Evolutionary conservation across 176 grass and related monocot species (phyloP).

Genomic region (Oryza meyeriana): DNA sequence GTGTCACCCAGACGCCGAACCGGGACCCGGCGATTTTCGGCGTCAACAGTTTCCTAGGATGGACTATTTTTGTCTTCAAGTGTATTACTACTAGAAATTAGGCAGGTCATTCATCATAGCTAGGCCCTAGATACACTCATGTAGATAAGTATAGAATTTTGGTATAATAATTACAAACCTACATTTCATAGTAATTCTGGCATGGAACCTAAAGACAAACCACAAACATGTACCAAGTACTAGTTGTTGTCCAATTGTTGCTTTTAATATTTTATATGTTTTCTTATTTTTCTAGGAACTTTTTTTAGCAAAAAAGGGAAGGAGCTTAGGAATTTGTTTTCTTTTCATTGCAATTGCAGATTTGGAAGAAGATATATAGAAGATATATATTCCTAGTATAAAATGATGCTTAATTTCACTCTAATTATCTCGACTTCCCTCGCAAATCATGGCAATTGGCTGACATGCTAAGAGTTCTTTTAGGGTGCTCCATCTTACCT

Average conservation of each 20-base stretch:
- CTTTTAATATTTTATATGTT: neutral
- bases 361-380: neutral
- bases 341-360: neutral
- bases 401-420: neutral
- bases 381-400: neutral
- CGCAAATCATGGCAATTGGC: neutral
- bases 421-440: neutral
- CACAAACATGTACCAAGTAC: neutral
- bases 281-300: neutral
- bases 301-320: neutral
- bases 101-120: neutral
- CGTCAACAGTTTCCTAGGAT: too few relatives aligned
- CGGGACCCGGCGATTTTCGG: too few relatives aligned
- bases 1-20: too few relatives aligned
- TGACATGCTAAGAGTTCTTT: too few relatives aligned
- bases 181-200: neutral
- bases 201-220: neutral
- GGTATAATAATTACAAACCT: neutral
- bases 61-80: too few relatives aligned
- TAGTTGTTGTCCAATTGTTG: neutral
- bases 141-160: neutral
- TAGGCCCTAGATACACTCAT: neutral
- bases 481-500: too few relatives aligned
- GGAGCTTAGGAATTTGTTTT: neutral
- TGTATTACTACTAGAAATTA: neutral